Base-by-base conservation (phyloP, 2,329 filamentous ascomycete species). In the Dactylellina cionopaga region DNA sequence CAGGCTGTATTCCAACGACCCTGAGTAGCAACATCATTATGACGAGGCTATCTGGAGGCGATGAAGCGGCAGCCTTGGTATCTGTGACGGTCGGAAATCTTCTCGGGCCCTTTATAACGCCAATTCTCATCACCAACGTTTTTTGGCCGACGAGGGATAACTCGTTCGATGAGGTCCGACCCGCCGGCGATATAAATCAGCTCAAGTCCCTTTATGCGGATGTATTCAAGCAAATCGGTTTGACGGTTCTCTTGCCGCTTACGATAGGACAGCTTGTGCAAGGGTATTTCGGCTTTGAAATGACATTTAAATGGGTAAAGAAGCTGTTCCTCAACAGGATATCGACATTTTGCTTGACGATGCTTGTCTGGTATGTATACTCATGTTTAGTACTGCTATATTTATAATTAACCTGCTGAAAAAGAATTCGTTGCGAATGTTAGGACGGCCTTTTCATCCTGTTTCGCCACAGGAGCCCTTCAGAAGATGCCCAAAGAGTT, bases 11-110 rank as follows among this genome's bases (percentile, higher is more conserved):
- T 3, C 89, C 89, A 0, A 92, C 89, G 0, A 91, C 89, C 0
- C 89, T 91, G 76, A 85, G 88, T 5, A 90, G 87, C 46, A 91
- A 91, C 78, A 87, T 90, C 5, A 87, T 91, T 39, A 91, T 91
- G 88, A 91, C 89, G 4, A 82, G 88, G 24, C 83, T 86, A 37
- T 86, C 89, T 0, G 86, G 88, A 35, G 89, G 89, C 3, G 90
- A 91, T 75, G 86, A 88, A 69, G 86, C 86, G 1, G 85, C 87
- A 0, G 86, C 86, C 51, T 83, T 89, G 70, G 88, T 91, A 29
- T 88, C 90, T 77, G 89, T 90, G 1, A 84, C 90, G 6, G 81
- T 92, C 44, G 89, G 89, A 27, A 91, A 92, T 79, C 83, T 91
- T 7, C 80, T 88, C 0, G 89, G 89, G 0, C 85, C 89, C 0